These are phyloP conservation scores for Pyronema domesticum DNA, from an alignment of 495 filamentous ascomycete species.

Conservation along the genomic window DNA sequence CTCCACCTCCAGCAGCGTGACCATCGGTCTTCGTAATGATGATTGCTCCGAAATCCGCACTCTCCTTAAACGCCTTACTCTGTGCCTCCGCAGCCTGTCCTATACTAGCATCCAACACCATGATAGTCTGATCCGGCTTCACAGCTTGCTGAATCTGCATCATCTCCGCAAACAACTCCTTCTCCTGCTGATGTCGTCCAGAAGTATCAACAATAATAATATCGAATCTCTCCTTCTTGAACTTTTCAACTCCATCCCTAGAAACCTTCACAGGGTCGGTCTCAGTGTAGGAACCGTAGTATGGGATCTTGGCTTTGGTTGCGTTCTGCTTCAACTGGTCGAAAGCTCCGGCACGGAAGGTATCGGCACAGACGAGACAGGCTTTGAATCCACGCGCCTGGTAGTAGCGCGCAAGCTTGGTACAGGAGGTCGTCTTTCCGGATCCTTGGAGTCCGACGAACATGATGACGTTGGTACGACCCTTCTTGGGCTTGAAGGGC, in stretches of 20 bases:
- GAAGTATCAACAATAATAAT: conserved; percentile 97
- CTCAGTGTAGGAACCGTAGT: conserved; percentile 89
- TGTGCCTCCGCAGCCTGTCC: conserved; percentile 91
- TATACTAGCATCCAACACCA: conserved; percentile 92
- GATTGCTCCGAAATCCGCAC: conserved; percentile 93
- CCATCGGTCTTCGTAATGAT: conserved; percentile 98
- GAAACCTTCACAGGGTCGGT: conserved; percentile 90
- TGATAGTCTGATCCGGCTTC: conserved; percentile 88
- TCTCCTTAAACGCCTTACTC: conserved; percentile 90
- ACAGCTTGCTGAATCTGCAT: conserved; percentile 87
- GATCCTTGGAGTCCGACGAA: conserved; percentile 95
- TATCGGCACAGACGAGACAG: conserved; percentile 92
- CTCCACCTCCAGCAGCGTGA: conserved; percentile 83
- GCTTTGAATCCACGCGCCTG: conserved; percentile 84
- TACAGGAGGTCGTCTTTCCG: conserved; percentile 96
- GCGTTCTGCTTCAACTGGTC: conserved; percentile 98
- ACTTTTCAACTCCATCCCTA: conserved; percentile 87
- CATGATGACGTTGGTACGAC: conserved; percentile 94
- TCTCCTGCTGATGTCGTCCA: conserved; percentile 84
- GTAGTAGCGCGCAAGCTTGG: conserved; percentile 90
- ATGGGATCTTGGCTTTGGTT: conserved; percentile 95
- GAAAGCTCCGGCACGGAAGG: conserved; percentile 94
- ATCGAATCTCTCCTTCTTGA: conserved; percentile 97
- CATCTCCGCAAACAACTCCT: conserved; percentile 94
- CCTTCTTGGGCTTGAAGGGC: conserved; percentile 93